Evolutionary conservation across 768 basidiomycete species (phyloP), one percentile per base, ranked within the genome.

Genomic region (Xerocomus potaroensis): DNA sequence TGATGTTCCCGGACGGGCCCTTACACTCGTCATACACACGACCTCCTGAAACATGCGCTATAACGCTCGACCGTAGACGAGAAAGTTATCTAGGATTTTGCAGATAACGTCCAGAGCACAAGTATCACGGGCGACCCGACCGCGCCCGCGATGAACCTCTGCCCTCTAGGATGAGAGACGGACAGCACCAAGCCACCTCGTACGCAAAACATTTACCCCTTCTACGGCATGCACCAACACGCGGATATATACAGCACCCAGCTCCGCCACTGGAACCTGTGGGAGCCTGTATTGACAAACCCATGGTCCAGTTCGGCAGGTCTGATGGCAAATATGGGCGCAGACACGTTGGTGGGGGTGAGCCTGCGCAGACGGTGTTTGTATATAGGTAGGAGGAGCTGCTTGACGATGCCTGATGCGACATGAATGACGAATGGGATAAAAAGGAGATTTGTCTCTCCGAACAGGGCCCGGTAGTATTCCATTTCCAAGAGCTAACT

Each of bases 271-370:
- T 87, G 86, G 77, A 81, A 89, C 15, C 48, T 66, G 14, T 72
- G 70, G 31, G 91, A 64, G 3, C 79, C 86, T 5, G 77, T 73
- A 60, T 91, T 91, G 47, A 92, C 87, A 61, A 83, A 91, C 52
- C 90, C 85, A 60, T 77, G 92, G 64, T 89, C 83, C 30, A 93
- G 75, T 57, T 92, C 88, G 0, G 83, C 72, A 0, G 90, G 89
- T 14, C 83, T 78, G 19, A 91, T 70, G 2, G 72, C 45, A 6
- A 43, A 33, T 32, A 63, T 51, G 4, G 59, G 18, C 81, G 81
- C 2, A 71, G 58, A 8, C 45, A 44, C 2, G 72, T 66, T 42
- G 62, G 62, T 21, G 71, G 70, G 15, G 83, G 65, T 62, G 5
- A 79, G 65, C 15, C 62, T 65, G 29, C 66, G n/a, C 9, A n/a